phyloP scores from a whole-genome alignment of 2,329 filamentous ascomycete genomes.

The Phaeophleospora eucalypticola region DNA sequence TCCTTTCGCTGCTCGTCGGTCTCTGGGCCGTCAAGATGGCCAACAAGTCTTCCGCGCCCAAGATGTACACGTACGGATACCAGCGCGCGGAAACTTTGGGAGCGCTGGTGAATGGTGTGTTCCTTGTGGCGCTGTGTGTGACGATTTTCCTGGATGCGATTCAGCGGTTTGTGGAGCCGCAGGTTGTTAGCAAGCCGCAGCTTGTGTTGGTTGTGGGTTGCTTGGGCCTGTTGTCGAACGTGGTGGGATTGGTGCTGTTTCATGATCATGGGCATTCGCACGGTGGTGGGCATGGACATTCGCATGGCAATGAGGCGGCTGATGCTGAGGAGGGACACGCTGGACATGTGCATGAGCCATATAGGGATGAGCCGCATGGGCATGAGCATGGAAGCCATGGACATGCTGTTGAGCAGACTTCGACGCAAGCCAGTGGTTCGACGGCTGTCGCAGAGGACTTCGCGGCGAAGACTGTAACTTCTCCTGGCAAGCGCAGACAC shows the following conservation, averaged over 20 bases:
- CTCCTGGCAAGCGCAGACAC: slow-evolving; percentile 53
- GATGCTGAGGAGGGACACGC: slow-evolving; percentile 52
- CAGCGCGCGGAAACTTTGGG: slow-evolving; percentile 95
- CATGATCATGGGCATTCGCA: slow-evolving; percentile 78
- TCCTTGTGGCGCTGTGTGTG: slow-evolving; percentile 91
- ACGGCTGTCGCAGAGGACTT: slow-evolving; percentile 26
- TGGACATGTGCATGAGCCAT: slow-evolving; percentile 51
- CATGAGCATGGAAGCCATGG: slow-evolving; percentile 41
- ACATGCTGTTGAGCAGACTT: slow-evolving; percentile 60
- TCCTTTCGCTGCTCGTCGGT: slow-evolving; percentile 86
- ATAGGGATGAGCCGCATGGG: slow-evolving; percentile 38
- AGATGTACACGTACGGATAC: slow-evolving; percentile 96
- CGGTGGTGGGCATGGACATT: slow-evolving; percentile 48
- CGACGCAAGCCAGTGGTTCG: slow-evolving; percentile 40
- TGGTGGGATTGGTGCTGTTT: slow-evolving; percentile 83
- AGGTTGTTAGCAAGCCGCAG: slow-evolving; percentile 77
- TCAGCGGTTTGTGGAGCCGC: slow-evolving; percentile 85
- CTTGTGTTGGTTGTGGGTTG: slow-evolving; percentile 87
- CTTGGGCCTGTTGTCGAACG: slow-evolving; percentile 79
- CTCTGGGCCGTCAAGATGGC: slow-evolving; percentile 93
- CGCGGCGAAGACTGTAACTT: slow-evolving; percentile 11
- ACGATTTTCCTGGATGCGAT: slow-evolving; percentile 95
- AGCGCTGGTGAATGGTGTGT: slow-evolving; percentile 94
- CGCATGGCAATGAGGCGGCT: slow-evolving; percentile 31
- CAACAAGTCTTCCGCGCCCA: slow-evolving; percentile 62